Evolutionary conservation across 2,329 filamentous ascomycete species (phyloP).

Genomic region (Paramyrothecium roridum): DNA sequence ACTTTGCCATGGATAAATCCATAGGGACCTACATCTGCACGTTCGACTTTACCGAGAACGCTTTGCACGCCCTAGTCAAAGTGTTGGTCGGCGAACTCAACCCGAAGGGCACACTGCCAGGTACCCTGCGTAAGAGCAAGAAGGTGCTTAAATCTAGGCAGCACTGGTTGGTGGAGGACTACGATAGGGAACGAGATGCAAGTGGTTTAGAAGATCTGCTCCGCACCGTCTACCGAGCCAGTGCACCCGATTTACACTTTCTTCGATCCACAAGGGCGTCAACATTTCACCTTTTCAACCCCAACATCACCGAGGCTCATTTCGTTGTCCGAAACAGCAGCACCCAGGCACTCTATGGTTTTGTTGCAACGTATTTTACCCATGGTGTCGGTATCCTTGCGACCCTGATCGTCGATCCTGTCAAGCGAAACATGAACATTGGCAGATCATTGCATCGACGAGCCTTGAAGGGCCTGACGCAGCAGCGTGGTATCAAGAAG

Average conservation of each 20-base stretch:
- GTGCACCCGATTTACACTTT: slow-evolving; percentile 65
- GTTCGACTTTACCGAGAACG: slow-evolving; percentile 93
- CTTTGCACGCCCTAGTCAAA: slow-evolving; percentile 78
- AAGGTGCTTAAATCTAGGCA: slow-evolving; percentile 87
- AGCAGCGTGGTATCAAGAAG: slow-evolving; percentile 69
- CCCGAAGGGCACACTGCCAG: slow-evolving; percentile 58
- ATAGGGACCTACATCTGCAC: slow-evolving; percentile 94
- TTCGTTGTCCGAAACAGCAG: slow-evolving; percentile 94
- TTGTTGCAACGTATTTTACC: slow-evolving; percentile 84
- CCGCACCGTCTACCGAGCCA: slow-evolving; percentile 64
- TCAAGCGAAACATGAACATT: slow-evolving; percentile 82
- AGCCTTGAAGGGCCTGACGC: slow-evolving; percentile 70
- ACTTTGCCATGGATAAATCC: slow-evolving; percentile 88
- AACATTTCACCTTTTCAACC: slow-evolving; percentile 72
- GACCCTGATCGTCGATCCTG: slow-evolving; percentile 84
- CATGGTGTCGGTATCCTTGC: slow-evolving; percentile 72
- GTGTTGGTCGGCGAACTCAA: slow-evolving; percentile 75
- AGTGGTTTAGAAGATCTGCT: slow-evolving; percentile 74
- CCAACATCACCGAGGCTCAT: slow-evolving; percentile 74
- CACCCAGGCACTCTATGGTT: slow-evolving; percentile 86
- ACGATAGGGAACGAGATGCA: slow-evolving; percentile 75
- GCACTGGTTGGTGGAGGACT: slow-evolving; percentile 91
- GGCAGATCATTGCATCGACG: slow-evolving; percentile 85
- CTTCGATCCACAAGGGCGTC: slow-evolving; percentile 66
- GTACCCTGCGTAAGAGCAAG: slow-evolving; percentile 81